Evolutionary conservation across 2,329 filamentous ascomycete genomes (phyloP), one percentile per base, ranked within the genome.

Genomic region (Xylariaceae sp.): DNA sequence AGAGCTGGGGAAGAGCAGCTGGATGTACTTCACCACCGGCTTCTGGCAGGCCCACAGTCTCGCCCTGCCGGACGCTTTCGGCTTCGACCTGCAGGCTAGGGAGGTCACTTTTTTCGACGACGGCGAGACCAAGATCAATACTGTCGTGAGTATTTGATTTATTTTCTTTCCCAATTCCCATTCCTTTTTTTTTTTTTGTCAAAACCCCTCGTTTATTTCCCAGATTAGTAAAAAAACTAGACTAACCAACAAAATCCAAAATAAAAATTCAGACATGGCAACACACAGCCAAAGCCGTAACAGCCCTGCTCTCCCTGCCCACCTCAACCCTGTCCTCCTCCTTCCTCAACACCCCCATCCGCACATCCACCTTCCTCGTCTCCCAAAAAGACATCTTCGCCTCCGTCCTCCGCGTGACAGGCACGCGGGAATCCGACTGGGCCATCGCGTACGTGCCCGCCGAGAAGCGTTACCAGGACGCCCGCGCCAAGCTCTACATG

Each of bases 311-410:
- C n/a, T n/a, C n/a, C n/a, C n/a, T n/a, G n/a, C n/a, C n/a, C n/a
- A n/a, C n/a, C n/a, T n/a, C n/a, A n/a, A n/a, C n/a, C n/a, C n/a
- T n/a, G n/a, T n/a, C n/a, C n/a, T n/a, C n/a, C n/a, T n/a, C n/a
- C 23, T 77, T 65, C 50, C 59, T 62, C 3, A 76, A 80, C 56
- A 66, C 68, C 34, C 46, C 51, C 0, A 52, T 81, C 2, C 75
- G 69, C 48, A 48, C 81, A 9, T 67, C 64, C 6, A 79, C 73
- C 44, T 85, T 83, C 61, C 56, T 62, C 9, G 49, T 79, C 43
- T 76, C 60, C 42, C 82, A 86, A 57, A 67, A 68, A 9, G 80
- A 85, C 8, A 84, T 85, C 65, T 68, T 85, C 38, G 70, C 73
- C 27, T 71, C 70, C n/a, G 59, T 81, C 9, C 68, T 79, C 50